These are phyloP conservation scores for Mollisiaceae sp. DNA, from an alignment of 2,329 filamentous ascomycete species.

Conservation along the genomic window DNA sequence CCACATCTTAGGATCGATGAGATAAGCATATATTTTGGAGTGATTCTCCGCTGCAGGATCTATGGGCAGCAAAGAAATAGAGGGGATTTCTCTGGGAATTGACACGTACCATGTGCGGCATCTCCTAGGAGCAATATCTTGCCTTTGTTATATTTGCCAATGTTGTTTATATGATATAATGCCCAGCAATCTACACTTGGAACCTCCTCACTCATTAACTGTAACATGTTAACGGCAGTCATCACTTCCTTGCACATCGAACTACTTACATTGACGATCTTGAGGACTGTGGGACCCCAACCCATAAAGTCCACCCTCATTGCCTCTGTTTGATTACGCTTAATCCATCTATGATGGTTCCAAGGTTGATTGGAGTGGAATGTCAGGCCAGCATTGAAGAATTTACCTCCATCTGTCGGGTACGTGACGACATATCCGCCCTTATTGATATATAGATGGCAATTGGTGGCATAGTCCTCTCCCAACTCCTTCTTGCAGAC, in stretches of 20 bases:
- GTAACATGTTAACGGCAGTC: background rate
- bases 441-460: constrained; percentile 6
- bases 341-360: constrained; percentile 9
- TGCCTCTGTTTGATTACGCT: constrained; percentile 4
- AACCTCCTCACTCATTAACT: background rate
- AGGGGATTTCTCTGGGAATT: no score
- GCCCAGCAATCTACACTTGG: constrained; percentile 10
- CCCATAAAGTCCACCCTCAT: constrained; percentile 12
- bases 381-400: constrained; percentile 6
- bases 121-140: constrained; percentile 8
- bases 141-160: constrained; percentile 9
- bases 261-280: background rate
- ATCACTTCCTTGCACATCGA: background rate
- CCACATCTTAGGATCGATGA: no score
- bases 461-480: constrained; percentile 1
- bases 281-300: constrained; percentile 11
- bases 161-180: background rate
- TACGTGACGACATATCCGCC: constrained; percentile 12
- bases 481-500: constrained; percentile 6
- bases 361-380: background rate
- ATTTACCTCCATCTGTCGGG: constrained; percentile 6
- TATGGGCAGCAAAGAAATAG: no score
- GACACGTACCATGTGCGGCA: background rate
- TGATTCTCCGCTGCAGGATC: no score
- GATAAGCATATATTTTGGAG: no score